Conservation (phyloP, 495 filamentous ascomycete species). For the Chaetomidium leptoderma region DNA sequence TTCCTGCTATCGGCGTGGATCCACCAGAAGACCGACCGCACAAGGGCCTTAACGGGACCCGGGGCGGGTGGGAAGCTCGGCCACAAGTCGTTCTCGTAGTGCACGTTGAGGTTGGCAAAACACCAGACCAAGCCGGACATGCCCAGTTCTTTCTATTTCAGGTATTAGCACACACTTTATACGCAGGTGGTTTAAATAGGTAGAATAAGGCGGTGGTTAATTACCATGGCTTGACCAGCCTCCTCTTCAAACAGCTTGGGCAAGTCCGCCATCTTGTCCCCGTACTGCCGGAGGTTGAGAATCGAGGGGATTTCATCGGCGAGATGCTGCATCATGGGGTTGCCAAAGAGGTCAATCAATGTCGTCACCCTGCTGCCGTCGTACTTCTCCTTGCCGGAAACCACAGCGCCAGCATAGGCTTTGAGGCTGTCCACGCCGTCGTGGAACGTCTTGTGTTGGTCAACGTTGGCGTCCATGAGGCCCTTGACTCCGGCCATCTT, state of each 20-base stretch:
- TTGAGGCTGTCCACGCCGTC: constrained; percentile 35
- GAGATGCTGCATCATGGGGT: constrained; percentile 36
- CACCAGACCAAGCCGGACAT: constrained; percentile 19
- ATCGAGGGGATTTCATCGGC: constrained; percentile 43
- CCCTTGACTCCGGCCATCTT: constrained; percentile 33
- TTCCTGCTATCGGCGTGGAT: constrained; percentile 29
- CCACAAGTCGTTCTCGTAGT: constrained; percentile 37
- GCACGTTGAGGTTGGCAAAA: constrained; percentile 43
- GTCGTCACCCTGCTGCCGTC: constrained; percentile 33
- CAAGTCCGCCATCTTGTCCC: constrained; percentile 31
- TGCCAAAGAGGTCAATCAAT: constrained; percentile 44
- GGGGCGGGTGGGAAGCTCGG: constrained; percentile 34
- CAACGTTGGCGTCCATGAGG: constrained; percentile 43
- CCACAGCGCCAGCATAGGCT: constrained; percentile 29
- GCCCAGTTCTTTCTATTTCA: constrained; percentile 18
- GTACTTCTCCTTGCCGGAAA: constrained; percentile 26
- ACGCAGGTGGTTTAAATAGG: too few relatives aligned
- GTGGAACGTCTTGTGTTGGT: constrained; percentile 46
- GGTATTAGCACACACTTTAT: not conserved
- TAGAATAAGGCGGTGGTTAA: too few relatives aligned
- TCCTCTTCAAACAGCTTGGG: constrained; percentile 15
- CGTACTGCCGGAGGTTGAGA: constrained; percentile 26
- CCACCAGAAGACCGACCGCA: constrained; percentile 26
- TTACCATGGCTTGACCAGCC: constrained; percentile 29
- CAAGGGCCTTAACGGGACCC: constrained; percentile 22